Evolutionary conservation across 2,329 filamentous ascomycete species (phyloP).

Genomic region (Aspergillus pseudoterreus): DNA sequence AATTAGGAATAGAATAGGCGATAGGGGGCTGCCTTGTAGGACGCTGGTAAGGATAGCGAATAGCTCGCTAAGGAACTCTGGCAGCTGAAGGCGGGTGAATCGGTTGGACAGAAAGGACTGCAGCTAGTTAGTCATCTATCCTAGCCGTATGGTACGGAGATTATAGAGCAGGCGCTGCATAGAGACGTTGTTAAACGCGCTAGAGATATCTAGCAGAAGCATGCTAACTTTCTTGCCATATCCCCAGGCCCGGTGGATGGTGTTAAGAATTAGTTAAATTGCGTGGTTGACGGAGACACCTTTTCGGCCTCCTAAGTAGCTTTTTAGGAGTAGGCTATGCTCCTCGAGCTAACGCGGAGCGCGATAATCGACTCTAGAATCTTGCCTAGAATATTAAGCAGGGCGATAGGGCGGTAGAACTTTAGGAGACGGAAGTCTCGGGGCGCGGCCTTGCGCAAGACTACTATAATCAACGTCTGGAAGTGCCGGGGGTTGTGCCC

Average conservation of each 20-base stretch:
- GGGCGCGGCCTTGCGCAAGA: constrained; percentile 4
- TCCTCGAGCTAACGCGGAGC: constrained; percentile 5
- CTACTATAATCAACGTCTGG: constrained; percentile 2
- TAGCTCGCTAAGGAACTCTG: neutral
- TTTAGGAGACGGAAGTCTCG: constrained; percentile 9
- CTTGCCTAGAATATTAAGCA: constrained; percentile 14
- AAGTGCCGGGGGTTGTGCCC: constrained; percentile 8
- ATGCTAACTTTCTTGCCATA: neutral
- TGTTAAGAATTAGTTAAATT: constrained; percentile 9
- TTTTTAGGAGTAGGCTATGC: constrained; percentile 3
- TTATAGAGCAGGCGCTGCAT: constrained; percentile 9
- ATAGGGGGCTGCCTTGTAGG: constrained; percentile 5
- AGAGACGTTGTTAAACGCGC: constrained; percentile 13
- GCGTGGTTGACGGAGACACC: constrained; percentile 13
- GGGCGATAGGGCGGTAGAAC: constrained; percentile 12
- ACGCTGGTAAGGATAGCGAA: neutral
- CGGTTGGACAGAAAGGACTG: constrained; percentile 1
- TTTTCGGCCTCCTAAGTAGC: constrained; percentile 10
- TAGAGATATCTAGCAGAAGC: constrained; percentile 10
- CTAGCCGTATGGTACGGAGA: neutral
- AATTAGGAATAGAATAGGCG: constrained; percentile 3
- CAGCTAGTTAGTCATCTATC: neutral
- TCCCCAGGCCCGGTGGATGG: constrained; percentile 4
- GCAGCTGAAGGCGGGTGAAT: neutral
- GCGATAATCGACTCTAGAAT: constrained; percentile 9